Percentiles rank a stretch among this genome's conserved stretches.
phyloP scores from a whole-genome alignment of 768 basidiomycete species.

The Mycena vulgaris region DNA sequence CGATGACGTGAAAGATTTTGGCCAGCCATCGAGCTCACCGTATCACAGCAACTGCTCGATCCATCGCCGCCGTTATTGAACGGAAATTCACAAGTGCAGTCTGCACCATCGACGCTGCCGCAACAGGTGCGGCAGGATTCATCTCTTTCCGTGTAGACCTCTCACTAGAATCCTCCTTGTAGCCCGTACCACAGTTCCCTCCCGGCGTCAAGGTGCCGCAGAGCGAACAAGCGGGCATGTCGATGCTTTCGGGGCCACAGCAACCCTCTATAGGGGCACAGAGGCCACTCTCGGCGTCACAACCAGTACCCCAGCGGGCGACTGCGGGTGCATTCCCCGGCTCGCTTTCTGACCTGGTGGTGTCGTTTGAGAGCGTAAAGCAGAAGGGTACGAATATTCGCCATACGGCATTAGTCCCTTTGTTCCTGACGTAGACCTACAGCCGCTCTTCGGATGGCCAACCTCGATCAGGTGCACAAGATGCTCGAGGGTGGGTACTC shows the following conservation, averaged over 20 bases:
- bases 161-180: not conserved
- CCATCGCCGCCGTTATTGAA: conserved; percentile 49
- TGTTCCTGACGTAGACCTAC: conserved; percentile 25
- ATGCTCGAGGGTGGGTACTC: conserved; percentile 93
- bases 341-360: conserved; percentile 91
- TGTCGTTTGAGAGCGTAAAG: conserved; percentile 96
- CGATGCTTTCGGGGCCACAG: conserved; percentile 41
- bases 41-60: conserved; percentile 55
- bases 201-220: conserved; percentile 76
- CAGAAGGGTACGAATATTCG: conserved; percentile 82
- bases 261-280: conserved; percentile 59
- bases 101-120: conserved; percentile 58
- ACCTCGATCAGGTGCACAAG: conserved; percentile 92
- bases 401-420: not conserved
- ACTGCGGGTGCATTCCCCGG: conserved; percentile 77
- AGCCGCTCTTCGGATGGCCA: conserved; percentile 88
- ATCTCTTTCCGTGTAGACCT: conserved; percentile 48
- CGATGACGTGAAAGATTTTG: conserved; percentile 14
- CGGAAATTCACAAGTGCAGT: conserved; percentile 48
- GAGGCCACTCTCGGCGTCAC: conserved; percentile 69
- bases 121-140: conserved; percentile 56
- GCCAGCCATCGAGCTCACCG: conserved; percentile 19
- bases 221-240: conserved; percentile 57
- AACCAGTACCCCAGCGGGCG: conserved; percentile 60
- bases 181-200: conserved; percentile 67